A percentile compares a stretch with the other conserved stretches of the same genome.
phyloP scores from a whole-genome alignment of 257 asterid genomes.

The Asclepias syriaca region DNA sequence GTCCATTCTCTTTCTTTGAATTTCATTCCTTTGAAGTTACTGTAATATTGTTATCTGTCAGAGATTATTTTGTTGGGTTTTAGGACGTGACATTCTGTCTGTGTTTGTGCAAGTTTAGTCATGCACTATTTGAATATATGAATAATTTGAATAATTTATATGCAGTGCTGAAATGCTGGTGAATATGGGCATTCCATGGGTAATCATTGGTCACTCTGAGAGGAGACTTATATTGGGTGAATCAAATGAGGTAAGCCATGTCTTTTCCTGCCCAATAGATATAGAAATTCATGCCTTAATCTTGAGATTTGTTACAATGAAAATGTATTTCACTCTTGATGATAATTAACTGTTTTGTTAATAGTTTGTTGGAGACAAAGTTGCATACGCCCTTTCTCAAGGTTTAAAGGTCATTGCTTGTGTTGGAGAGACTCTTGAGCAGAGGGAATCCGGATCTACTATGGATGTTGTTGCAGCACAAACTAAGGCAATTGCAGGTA shows the following conservation, averaged over 20 bases:
- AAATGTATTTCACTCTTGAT: background rate
- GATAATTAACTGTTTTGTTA: background rate
- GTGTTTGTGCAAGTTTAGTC: background rate
- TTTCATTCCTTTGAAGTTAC: background rate
- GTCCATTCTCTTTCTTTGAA: background rate
- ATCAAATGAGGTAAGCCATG: conserved; percentile 63
- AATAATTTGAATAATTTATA: conserved; percentile 12
- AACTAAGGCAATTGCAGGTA: conserved; percentile 98
- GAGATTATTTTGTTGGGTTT: background rate
- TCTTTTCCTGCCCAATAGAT: conserved; percentile 1
- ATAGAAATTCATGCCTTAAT: background rate
- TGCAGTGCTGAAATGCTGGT: conserved; percentile 95
- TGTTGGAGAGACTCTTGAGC: conserved; percentile 98
- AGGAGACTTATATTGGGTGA: conserved; percentile 76
- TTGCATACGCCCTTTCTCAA: conserved; percentile 88
- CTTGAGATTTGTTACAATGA: background rate
- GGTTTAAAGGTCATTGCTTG: conserved; percentile 98
- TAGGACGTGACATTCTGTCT: background rate
- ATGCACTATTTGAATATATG: background rate
- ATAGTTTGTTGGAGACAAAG: conserved; percentile 94
- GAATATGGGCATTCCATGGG: conserved; percentile 83
- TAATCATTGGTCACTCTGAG: conserved; percentile 95
- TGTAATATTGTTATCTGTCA: background rate
- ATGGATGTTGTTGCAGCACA: conserved; percentile 89
- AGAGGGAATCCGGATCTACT: conserved; percentile 93